Evolutionary conservation across 768 basidiomycete species (phyloP), one percentile per base, ranked within the genome.

Genomic region (Leucosporidium creatinivorum): DNA sequence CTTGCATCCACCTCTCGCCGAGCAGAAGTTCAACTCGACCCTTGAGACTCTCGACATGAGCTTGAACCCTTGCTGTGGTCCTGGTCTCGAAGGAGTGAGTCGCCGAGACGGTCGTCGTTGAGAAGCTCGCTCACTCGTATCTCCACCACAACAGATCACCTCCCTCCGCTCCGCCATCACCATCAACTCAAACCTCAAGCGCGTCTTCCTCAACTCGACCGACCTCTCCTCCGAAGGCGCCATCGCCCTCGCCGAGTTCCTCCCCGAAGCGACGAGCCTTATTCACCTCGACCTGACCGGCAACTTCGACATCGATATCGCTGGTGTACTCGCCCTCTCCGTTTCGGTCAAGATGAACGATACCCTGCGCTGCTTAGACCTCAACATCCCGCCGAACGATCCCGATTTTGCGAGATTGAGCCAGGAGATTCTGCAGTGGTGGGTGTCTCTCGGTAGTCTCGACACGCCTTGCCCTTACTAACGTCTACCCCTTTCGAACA

Each of bases 161-260:
- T 89, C 93, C 0, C 81, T 99, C 12, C 86, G 96, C 4, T 91
- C 93, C 0, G 88, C 93, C 0, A 93, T 98, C 78, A 93, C 92
- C 0, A 83, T 94, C 63, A 96, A 97, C 76, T 87, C 86, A 0
- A 86, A 68, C n/a, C 84, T 99, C 44, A 97, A 94, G 75, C 86
- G 96, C 1, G 80, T 99, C 54, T 97, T 96, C 81, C 83, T 98
- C 26, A 88, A 91, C 10, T 85, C 87, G 4, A 96, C 93, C 0
- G 81, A 81, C 6, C 83, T 98, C 75, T 84, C 85, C 0, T 88
- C 89, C 0, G 81, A 86, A 0, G 93, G 92, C 2, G 93, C 94
- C 1, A 98, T 98, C 69, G 88, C 91, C 0, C 84, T 98, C 2
- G 96, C 94, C 3, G 94, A 98, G 77, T 98, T 96, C 80, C 84